Evolutionary conservation across 2,329 filamentous ascomycete genomes (phyloP).

Genomic region (Fusarium paranaense): DNA sequence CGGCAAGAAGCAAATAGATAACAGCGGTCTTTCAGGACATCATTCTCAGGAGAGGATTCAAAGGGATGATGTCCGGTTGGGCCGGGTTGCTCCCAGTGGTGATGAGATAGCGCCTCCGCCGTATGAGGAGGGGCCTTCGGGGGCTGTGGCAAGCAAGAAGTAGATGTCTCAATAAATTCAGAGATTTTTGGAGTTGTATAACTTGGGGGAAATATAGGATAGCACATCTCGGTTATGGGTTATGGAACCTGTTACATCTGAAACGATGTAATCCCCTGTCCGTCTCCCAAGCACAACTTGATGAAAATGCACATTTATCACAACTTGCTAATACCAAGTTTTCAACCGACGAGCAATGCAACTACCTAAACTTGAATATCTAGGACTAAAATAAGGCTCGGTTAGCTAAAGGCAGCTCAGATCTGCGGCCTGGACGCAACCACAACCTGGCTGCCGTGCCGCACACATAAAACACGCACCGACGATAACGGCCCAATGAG

Average conservation of each 20-base stretch:
- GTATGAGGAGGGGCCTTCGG: background rate
- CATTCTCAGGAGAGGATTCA: background rate
- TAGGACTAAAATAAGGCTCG: background rate
- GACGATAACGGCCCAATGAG: background rate
- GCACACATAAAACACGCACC: background rate
- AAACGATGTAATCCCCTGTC: too few relatives aligned
- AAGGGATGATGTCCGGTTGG: background rate
- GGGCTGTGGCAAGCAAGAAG: background rate
- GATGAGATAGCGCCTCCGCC: background rate
- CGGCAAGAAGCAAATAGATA: background rate
- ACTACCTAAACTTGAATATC: background rate
- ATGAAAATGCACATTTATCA: background rate
- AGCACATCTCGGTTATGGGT: background rate
- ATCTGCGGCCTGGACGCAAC: background rate
- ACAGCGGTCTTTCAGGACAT: background rate
- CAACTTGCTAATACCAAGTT: background rate
- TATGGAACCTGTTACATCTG: too few relatives aligned
- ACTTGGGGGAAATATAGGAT: background rate
- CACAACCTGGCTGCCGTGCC: background rate
- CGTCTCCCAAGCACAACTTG: too few relatives aligned
- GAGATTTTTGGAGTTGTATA: background rate
- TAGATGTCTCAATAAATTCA: background rate
- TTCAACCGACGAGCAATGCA: background rate
- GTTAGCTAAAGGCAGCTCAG: background rate
- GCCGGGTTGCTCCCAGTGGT: background rate